Conservation (phyloP, 805 yeast species). For the Priceomyces melissophilus region DNA sequence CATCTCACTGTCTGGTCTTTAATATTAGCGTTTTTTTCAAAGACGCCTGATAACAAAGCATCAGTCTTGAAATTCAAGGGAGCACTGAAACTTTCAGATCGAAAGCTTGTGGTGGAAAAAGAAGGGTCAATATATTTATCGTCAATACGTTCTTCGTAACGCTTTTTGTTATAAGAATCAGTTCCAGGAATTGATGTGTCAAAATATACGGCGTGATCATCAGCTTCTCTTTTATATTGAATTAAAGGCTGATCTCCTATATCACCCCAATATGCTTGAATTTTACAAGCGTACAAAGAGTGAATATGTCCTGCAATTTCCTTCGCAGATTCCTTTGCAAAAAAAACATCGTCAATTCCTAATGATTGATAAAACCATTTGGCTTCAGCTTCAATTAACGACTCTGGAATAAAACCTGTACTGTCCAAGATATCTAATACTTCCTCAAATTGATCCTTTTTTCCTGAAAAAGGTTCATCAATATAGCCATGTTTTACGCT, state of each 20-base stretch:
- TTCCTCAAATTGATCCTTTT: constrained; percentile 71
- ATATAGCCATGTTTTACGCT: constrained; percentile 59
- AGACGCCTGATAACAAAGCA: constrained; percentile 41
- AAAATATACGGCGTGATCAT: constrained; percentile 87
- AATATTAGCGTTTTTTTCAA: constrained; percentile 31
- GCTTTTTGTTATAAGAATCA: constrained; percentile 36
- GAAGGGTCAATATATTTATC: constrained; percentile 69
- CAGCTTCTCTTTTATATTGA: constrained; percentile 74
- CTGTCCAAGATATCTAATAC: constrained; percentile 80
- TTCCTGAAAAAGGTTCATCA: constrained; percentile 72
- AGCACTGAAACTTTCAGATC: constrained; percentile 79
- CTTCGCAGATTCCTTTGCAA: constrained; percentile 78
- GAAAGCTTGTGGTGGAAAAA: constrained; percentile 43
- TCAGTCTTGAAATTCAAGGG: constrained; percentile 47
- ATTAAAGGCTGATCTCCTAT: constrained; percentile 49
- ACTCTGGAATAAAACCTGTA: constrained; percentile 86
- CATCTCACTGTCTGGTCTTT: constrained; percentile 56
- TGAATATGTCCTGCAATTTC: constrained; percentile 82
- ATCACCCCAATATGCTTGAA: constrained; percentile 61
- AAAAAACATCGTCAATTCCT: constrained; percentile 90
- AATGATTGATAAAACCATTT: constrained; percentile 83
- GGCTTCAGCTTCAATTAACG: constrained; percentile 79
- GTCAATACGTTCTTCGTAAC: constrained; percentile 76
- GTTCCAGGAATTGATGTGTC: constrained; percentile 56
- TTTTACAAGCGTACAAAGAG: constrained; percentile 87